Conservation (phyloP, 2,329 filamentous ascomycete species). For the Thelonectria discophora region DNA sequence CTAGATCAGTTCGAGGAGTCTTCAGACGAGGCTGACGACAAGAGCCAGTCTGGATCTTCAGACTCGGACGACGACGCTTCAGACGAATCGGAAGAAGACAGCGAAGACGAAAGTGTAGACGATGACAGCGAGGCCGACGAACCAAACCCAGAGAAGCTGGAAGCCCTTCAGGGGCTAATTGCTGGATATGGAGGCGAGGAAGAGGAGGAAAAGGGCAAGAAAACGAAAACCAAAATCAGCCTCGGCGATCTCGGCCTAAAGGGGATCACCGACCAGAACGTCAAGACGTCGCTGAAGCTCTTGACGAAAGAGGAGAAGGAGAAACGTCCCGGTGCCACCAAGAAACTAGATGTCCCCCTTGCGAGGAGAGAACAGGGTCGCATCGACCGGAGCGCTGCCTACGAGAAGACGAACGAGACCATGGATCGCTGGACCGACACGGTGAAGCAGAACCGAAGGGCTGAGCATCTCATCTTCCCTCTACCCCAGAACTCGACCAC, state of each 20-base stretch:
- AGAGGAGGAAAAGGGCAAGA: constrained; percentile 59
- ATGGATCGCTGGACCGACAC: constrained; percentile 93
- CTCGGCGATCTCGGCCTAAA: constrained; percentile 78
- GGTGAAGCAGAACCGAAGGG: constrained; percentile 90
- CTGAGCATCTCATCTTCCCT: constrained; percentile 90
- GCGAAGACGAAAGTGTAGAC: constrained; percentile 57
- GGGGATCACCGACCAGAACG: constrained; percentile 75
- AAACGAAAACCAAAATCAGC: constrained; percentile 72
- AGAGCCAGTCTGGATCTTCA: constrained; percentile 55
- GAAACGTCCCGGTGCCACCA: constrained; percentile 54
- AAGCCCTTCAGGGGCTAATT: constrained; percentile 74
- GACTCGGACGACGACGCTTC: constrained; percentile 54
- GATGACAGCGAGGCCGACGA: constrained; percentile 63
- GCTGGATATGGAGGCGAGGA: constrained; percentile 73
- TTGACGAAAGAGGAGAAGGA: constrained; percentile 70
- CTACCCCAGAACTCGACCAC: constrained; percentile 75
- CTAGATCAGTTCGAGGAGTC: constrained; percentile 64
- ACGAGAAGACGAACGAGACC: constrained; percentile 90
- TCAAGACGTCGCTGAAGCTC: constrained; percentile 82
- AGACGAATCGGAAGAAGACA: constrained; percentile 54
- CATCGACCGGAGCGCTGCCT: constrained; percentile 82
- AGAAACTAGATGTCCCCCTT: constrained; percentile 84
- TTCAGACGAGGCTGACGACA: constrained; percentile 57
- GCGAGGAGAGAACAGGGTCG: constrained; percentile 87
- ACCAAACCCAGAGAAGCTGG: constrained; percentile 64